phyloP scores from a whole-genome alignment of 108 stramenopile genomes.

The Schizochytrium sp. region DNA sequence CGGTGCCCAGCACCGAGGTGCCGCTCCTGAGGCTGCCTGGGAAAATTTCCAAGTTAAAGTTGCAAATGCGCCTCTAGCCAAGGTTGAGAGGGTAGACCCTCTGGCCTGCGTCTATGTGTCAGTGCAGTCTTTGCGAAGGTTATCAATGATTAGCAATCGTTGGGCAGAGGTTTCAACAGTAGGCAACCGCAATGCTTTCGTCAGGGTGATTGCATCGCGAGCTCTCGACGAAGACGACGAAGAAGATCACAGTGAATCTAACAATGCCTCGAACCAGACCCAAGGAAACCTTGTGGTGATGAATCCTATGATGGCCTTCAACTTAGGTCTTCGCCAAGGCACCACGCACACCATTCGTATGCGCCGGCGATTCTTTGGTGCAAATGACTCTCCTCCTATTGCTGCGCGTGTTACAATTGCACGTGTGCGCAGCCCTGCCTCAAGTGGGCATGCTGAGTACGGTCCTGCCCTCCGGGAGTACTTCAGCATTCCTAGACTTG shows the following conservation, averaged over 20 bases:
- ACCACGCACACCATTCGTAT: neutral
- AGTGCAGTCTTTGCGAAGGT: neutral
- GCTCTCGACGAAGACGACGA: neutral
- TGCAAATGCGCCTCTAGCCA: neutral
- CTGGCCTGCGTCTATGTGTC: slow-evolving; percentile 19
- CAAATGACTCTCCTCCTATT: neutral
- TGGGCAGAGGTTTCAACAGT: slow-evolving; percentile 5
- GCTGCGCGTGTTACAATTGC: slow-evolving; percentile 58
- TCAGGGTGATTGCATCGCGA: neutral
- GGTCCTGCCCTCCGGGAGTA: slow-evolving; percentile 55
- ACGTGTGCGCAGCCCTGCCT: slow-evolving; percentile 29
- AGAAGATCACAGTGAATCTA: neutral
- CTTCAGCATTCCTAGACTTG: slow-evolving; percentile 15
- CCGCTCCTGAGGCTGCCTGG: neutral
- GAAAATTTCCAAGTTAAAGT: neutral
- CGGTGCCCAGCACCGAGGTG: too few relatives aligned
- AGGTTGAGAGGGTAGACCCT: neutral
- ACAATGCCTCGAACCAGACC: neutral
- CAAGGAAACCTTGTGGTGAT: neutral
- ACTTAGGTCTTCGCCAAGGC: slow-evolving; percentile 3
- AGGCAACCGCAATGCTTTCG: neutral
- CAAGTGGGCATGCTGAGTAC: slow-evolving; percentile 51
- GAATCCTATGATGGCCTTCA: slow-evolving; percentile 25
- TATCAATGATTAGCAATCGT: neutral
- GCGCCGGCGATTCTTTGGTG: slow-evolving; percentile 22